Base-by-base conservation (phyloP, 192 early-diverging fungal species). In the Backusella liffmaniae region DNA sequence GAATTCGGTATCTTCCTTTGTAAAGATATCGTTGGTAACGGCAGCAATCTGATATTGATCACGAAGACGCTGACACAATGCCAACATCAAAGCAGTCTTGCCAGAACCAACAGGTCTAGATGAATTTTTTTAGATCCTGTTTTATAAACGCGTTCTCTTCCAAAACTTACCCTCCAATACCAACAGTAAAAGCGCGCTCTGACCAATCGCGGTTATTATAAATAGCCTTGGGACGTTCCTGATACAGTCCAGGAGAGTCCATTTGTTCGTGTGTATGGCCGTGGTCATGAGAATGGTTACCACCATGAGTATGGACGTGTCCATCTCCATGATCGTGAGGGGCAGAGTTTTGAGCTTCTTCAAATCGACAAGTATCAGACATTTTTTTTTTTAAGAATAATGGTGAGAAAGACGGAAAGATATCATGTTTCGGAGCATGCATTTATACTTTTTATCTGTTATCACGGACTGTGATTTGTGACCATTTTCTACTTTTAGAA, bases 11-110 rank as follows among this genome's bases (percentile, higher is more conserved):
- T 99, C 96, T 74, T 99, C 97, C 49, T 90, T 89, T 6, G 97
- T 99, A 78, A 99, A 99, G 73, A 99, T 99, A 79, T 99, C 97
- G 80, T 99, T 99, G 67, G 97, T 99, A 9, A 99, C 96, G 51
- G 93, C 94, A 29, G 92, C 96, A 69, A 99, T 87, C 73, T 91
- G 92, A 87, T 91, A 94, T 69, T 85, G 83, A 44, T 94, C 92
- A 74, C 94, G 91, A 37, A 99, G 87, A 21, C 84, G 82, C 32
- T 87, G 91, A 84, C 97, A 99, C 23, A 99, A 89, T 56, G 92
- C 94, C 46, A 97, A 87, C 94, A 98, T 92, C 75, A 96, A 84
- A 3, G 95, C 95, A 4, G 95, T 98, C 84, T 98, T 98, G 78
- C 97, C 97, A 21, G 93, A 94, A 51, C 97, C 97, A 13, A 98